These are phyloP conservation scores for Nephelium lappaceum DNA, from an alignment of 345 rosid species.

Conservation along the genomic window DNA sequence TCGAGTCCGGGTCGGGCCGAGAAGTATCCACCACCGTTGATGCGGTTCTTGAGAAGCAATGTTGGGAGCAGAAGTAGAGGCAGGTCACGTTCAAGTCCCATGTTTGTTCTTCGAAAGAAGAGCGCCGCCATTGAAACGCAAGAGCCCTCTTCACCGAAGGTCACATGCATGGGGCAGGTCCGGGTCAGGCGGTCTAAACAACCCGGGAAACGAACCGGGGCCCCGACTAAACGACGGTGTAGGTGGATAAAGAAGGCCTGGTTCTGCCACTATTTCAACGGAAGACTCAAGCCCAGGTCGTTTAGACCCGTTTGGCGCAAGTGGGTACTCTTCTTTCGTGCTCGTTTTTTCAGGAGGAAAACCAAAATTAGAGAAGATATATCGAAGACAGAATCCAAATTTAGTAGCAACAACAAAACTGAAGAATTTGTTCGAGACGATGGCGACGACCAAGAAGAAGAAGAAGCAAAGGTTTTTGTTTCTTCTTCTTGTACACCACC, in stretches of 20 bases:
- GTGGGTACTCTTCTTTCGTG: constrained; percentile 36
- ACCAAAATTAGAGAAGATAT: constrained; percentile 34
- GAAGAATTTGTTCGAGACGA: constrained; percentile 19
- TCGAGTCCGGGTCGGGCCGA: constrained; percentile 94
- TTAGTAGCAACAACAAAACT: constrained; percentile 23
- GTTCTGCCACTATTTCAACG: constrained; percentile 29
- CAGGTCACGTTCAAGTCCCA: constrained; percentile 79
- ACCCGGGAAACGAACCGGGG: constrained; percentile 29
- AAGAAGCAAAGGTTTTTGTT: constrained; percentile 29
- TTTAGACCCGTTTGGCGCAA: constrained; percentile 45
- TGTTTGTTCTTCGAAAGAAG: constrained; percentile 65
- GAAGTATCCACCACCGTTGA: constrained; percentile 81
- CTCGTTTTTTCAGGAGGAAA: constrained; percentile 29
- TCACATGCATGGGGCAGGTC: constrained; percentile 98
- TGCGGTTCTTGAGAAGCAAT: constrained; percentile 78
- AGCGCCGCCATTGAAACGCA: constrained; percentile 61
- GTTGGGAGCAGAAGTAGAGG: constrained; percentile 75
- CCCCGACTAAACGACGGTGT: constrained; percentile 34
- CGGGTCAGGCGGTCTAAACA: constrained; percentile 67
- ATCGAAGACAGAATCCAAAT: constrained; percentile 32
- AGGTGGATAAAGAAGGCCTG: constrained; percentile 45
- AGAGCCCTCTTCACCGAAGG: constrained; percentile 92
- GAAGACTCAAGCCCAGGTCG: constrained; percentile 32
- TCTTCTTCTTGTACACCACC: constrained; percentile 62
- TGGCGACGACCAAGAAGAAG: constrained; percentile 26